Percentiles rank a stretch among this genome's conserved stretches.
phyloP scores from a whole-genome alignment of 768 basidiomycete genomes.

The Mycena latifolia region DNA sequence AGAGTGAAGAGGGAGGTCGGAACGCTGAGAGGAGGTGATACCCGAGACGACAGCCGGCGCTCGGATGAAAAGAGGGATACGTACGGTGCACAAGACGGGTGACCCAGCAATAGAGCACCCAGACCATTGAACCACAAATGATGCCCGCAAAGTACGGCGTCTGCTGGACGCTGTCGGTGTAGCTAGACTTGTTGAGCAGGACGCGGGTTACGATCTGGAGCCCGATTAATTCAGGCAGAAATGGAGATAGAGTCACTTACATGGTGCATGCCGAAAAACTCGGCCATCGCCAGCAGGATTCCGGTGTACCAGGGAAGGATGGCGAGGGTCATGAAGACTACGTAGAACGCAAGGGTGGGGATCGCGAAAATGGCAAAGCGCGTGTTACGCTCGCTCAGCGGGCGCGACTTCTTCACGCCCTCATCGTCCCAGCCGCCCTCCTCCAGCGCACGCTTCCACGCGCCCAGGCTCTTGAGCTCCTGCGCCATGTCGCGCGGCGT shows the following conservation, averaged over 20 bases:
- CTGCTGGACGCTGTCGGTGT: slow-evolving; percentile 85
- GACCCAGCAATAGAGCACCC: slow-evolving; percentile 89
- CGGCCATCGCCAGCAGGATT: slow-evolving; percentile 82
- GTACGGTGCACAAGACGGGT: slow-evolving; percentile 80
- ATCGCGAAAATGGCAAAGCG: slow-evolving; percentile 83
- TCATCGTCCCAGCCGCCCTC: slow-evolving; percentile 89
- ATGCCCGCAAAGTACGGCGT: slow-evolving; percentile 96
- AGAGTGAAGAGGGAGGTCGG: too few species aligned
- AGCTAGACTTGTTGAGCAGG: slow-evolving; percentile 83
- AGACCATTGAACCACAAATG: slow-evolving; percentile 86
- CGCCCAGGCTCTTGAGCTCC: slow-evolving; percentile 90
- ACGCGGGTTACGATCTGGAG: slow-evolving; percentile 85
- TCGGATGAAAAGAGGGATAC: slow-evolving; percentile 37
- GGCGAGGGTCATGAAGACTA: slow-evolving; percentile 87
- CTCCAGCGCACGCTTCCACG: slow-evolving; percentile 90
- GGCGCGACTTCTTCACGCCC: slow-evolving; percentile 73
- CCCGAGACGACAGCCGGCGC: not conserved
- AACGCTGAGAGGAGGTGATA: too few species aligned
- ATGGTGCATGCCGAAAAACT: slow-evolving; percentile 95
- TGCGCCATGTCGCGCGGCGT: slow-evolving; percentile 95
- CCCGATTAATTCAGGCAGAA: slow-evolving; percentile 27
- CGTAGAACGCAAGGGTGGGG: slow-evolving; percentile 82
- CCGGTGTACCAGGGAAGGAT: slow-evolving; percentile 93
- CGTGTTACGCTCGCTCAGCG: slow-evolving; percentile 88
- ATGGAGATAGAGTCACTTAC: slow-evolving; percentile 57